phyloP scores from a whole-genome alignment of 805 yeast species.

The Spencermartinsiella europaea region DNA sequence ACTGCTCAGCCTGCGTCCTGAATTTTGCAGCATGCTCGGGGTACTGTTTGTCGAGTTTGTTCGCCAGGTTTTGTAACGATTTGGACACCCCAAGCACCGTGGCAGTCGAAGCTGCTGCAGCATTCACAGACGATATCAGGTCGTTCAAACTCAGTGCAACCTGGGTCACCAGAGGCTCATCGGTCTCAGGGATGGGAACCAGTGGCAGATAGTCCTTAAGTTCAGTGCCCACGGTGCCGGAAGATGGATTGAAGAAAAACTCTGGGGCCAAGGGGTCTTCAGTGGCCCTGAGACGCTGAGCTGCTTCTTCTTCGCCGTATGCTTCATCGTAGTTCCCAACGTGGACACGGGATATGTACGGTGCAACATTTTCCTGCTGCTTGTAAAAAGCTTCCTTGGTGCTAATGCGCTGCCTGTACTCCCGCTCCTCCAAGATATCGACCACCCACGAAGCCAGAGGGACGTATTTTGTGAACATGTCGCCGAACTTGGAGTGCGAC shows the following conservation, averaged over 20 bases:
- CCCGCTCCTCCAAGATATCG: slow-evolving; percentile 20
- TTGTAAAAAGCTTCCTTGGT: slow-evolving; percentile 13
- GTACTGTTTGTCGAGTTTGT: slow-evolving; percentile 7
- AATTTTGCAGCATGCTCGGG: slow-evolving; percentile 17
- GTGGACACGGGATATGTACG: slow-evolving; percentile 14
- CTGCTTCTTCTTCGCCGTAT: slow-evolving; percentile 3
- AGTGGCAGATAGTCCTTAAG: slow-evolving; percentile 25
- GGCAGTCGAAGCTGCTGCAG: slow-evolving; percentile 22
- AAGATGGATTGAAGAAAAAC: slow-evolving; percentile 23
- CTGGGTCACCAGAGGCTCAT: slow-evolving; percentile 20
- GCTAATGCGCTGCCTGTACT: slow-evolving; percentile 9
- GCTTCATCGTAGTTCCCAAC: slow-evolving; percentile 2
- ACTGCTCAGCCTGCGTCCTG: slow-evolving; percentile 14
- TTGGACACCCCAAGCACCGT: slow-evolving; percentile 19
- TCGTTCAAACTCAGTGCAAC: slow-evolving; percentile 26
- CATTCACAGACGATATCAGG: slow-evolving; percentile 24
- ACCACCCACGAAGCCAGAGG: slow-evolving; percentile 18
- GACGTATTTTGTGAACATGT: not conserved
- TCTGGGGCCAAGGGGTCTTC: slow-evolving; percentile 21
- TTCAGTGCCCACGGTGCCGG: slow-evolving; percentile 22
- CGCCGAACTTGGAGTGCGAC: not conserved
- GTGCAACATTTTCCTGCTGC: slow-evolving; percentile 7
- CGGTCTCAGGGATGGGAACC: slow-evolving; percentile 24
- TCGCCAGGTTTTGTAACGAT: slow-evolving; percentile 16
- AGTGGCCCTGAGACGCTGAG: slow-evolving; percentile 3